Base-by-base conservation (phyloP, 2,329 filamentous ascomycete genomes). In the Colletotrichum lindemuthianum region DNA sequence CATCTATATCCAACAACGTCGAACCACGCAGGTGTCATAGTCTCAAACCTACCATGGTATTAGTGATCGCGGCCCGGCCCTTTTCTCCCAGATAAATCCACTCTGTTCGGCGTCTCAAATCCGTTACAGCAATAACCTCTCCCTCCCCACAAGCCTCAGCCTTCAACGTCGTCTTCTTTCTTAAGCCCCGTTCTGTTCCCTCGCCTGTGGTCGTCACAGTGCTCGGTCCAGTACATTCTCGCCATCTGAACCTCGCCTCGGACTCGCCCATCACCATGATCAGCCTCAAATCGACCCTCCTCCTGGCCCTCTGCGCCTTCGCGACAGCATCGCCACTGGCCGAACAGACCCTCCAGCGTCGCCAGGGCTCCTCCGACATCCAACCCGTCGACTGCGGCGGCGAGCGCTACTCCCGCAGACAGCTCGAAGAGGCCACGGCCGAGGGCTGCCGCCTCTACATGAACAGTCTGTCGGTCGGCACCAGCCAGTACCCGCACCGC, bases 401-500 rank as follows among this genome's bases (percentile, higher is more conserved):
- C 55, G 49, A 50, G 9, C 43, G 16, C 4, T 67, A 67, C 56
- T 41, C 65, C n/a, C 41, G 47, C 32, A 53, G 34, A 41, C 67
- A 68, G 39, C 16, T 67, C 55, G 41, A 57, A 3, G 65, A 65
- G 32, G 67, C 65, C 61, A 40, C 58, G 44, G 61, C 48, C 43
- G 67, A 68, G 43, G 67, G 65, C 10, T 68, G 67, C 61, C 57
- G 65, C 12, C 59, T 68, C 33, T 53, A 59, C 45, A 34, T 39
- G 24, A 55, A 43, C 39, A 45, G 51, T 36, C 48, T 60, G 63
- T 51, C 56, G 16, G 13, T 65, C 36, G 67, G 66, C 13, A 36
- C 51, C 44, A 67, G 60, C 60, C 43, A 63, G 44, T 79, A 79
- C 63, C 77, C 77, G n/a, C 77, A 79, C 69, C 69, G 66, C 37